phyloP scores from a whole-genome alignment of 164 flowering plant species.

The Vitis riparia region DNA sequence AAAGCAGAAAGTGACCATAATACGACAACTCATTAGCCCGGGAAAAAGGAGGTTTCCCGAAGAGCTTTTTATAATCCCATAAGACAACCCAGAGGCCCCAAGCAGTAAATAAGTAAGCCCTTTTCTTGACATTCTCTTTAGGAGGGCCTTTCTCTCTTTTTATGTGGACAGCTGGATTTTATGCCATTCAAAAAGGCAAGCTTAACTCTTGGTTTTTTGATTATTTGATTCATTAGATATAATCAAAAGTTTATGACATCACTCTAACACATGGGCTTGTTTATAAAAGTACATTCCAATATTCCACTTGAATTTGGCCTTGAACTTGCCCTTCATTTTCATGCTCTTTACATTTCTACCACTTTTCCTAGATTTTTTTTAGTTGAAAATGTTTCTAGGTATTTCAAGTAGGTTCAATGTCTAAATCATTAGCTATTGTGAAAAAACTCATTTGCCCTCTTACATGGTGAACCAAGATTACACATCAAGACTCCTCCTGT shows the following conservation, averaged over 20 bases:
- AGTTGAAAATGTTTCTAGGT: too few relatives aligned
- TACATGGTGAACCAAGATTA: too few relatives aligned
- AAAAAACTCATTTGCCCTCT: too few relatives aligned
- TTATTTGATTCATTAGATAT: background rate
- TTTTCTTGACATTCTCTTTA: background rate
- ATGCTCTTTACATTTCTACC: too few relatives aligned
- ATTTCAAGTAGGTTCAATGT: too few relatives aligned
- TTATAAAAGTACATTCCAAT: background rate
- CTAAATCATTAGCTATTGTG: too few relatives aligned
- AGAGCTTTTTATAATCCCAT: background rate
- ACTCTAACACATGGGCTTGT: background rate
- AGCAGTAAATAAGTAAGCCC: background rate
- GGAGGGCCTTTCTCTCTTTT: background rate
- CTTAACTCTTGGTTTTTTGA: background rate
- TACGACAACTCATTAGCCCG: conserved; percentile 19
- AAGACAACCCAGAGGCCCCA: background rate
- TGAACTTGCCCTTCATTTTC: too few relatives aligned
- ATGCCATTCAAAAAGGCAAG: background rate
- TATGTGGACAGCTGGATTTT: background rate
- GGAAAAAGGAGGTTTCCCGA: conserved; percentile 5
- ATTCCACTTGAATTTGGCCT: background rate
- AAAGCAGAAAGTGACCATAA: conserved; percentile 17
- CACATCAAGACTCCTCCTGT: too few relatives aligned
- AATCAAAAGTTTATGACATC: background rate
- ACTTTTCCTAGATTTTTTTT: too few relatives aligned